Percentiles rank a stretch among this genome's conserved stretches.
These are phyloP conservation scores for Phytopythium boreale DNA, from an alignment of 352 stramenopile species.

Conservation along the genomic window DNA sequence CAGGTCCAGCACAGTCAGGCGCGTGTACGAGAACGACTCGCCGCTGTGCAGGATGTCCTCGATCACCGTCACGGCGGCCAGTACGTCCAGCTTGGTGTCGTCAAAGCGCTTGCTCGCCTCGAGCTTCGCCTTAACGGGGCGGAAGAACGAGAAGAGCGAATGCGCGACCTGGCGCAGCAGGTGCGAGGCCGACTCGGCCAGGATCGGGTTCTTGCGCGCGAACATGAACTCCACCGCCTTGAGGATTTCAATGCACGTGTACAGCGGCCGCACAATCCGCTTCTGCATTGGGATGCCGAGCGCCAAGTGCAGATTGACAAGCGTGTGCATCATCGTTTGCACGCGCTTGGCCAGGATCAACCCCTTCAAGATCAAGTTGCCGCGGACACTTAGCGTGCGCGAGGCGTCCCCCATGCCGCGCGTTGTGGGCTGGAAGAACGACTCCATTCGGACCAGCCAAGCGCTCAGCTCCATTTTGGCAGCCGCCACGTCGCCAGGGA, in stretches of 20 bases:
- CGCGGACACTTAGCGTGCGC: constrained; percentile 78
- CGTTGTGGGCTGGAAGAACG: constrained; percentile 82
- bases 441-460: constrained; percentile 87
- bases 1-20: constrained; percentile 76
- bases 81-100: constrained; percentile 83
- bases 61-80: constrained; percentile 80
- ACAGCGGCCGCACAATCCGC: constrained; percentile 76
- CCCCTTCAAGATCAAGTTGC: constrained; percentile 90
- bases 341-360: constrained; percentile 88
- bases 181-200: constrained; percentile 71
- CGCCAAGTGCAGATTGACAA: constrained; percentile 87
- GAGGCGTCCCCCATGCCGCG: constrained; percentile 66
- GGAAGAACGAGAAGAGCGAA: constrained; percentile 78
- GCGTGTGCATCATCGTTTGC: constrained; percentile 88
- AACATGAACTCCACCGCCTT: constrained; percentile 94
- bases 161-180: constrained; percentile 78
- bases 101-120: constrained; percentile 87
- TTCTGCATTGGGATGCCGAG: constrained; percentile 87
- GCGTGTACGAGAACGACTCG: constrained; percentile 85
- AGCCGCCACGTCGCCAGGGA: constrained; percentile 70
- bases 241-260: constrained; percentile 88
- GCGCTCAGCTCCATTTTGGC: constrained; percentile 81
- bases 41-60: constrained; percentile 82
- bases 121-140: constrained; percentile 74
- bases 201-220: constrained; percentile 78